phyloP scores from a whole-genome alignment of 2,329 filamentous ascomycete genomes.

The Curvularia lunata region DNA sequence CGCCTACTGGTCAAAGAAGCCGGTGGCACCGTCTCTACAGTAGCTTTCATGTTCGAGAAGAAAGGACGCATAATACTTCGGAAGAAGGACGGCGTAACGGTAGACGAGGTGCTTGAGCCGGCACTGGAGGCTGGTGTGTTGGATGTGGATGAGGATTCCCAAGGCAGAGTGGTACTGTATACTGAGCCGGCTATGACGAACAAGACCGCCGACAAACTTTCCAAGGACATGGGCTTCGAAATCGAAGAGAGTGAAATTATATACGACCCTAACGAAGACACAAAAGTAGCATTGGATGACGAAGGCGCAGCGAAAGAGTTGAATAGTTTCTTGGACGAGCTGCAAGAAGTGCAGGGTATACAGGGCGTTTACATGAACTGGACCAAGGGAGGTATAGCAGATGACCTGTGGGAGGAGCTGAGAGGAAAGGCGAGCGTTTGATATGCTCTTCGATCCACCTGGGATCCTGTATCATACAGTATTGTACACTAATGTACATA shows the following conservation, averaged over 20 bases:
- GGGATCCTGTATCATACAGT: slow-evolving; percentile 1
- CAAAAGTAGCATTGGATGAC: slow-evolving; percentile 68
- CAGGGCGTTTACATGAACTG: slow-evolving; percentile 80
- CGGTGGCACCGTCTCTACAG: slow-evolving; percentile 73
- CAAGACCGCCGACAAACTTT: slow-evolving; percentile 68
- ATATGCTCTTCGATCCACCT: slow-evolving; percentile 13
- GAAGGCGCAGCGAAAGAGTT: slow-evolving; percentile 64
- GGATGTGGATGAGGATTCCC: slow-evolving; percentile 71
- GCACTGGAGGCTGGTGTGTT: slow-evolving; percentile 85
- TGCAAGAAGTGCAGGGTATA: slow-evolving; percentile 77
- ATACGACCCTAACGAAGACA: slow-evolving; percentile 84
- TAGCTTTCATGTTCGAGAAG: slow-evolving; percentile 83
- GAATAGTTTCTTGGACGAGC: slow-evolving; percentile 62
- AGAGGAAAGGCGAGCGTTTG: slow-evolving; percentile 45
- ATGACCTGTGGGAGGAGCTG: slow-evolving; percentile 50
- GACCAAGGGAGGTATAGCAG: slow-evolving; percentile 49
- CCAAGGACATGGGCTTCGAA: slow-evolving; percentile 67
- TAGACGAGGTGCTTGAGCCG: slow-evolving; percentile 76
- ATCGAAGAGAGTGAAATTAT: slow-evolving; percentile 80
- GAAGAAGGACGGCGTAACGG: slow-evolving; percentile 60
- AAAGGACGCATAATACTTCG: slow-evolving; percentile 77
- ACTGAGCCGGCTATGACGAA: slow-evolving; percentile 71
- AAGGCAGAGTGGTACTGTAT: slow-evolving; percentile 74
- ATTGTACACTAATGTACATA: slow-evolving; percentile 34
- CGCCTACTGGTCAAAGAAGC: slow-evolving; percentile 72